Base-by-base conservation (phyloP, 2,329 filamentous ascomycete genomes). In the Stachybotrys chartarum region DNA sequence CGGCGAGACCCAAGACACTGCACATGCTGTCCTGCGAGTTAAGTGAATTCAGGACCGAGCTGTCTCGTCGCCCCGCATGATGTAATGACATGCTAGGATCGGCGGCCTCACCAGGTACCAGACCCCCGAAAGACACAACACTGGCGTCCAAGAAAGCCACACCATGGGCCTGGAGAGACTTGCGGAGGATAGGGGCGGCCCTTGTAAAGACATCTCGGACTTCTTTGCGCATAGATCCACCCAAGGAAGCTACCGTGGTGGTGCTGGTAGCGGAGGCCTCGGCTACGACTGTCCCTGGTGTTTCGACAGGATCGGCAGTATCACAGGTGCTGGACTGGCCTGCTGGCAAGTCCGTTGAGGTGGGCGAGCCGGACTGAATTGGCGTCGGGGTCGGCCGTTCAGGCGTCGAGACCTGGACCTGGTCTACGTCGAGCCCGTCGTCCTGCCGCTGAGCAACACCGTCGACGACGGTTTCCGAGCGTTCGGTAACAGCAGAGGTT, bases 111-210 rank as follows among this genome's bases (percentile, higher is more conserved):
- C 14, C 17, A 7, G 17, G 7, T 8, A 24, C 11, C 54, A 52
- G 18, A 52, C 55, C 8, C 47, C 57, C n/a, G 56, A 56, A 66
- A 2, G 58, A 56, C 3, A 55, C 55, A 17, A 58, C 49, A 10
- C 50, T 56, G 3, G 69, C 71, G 55, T 72, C 69, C 0, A 72
- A 56, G 52, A 71, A 72, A 1, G 70, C 49, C 4, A 66, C 64
- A 0, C 76, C 76, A 35, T 78, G 72, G 0, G 72, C 70, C 39
- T 73, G 70, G 5, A 78, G 64, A 1, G 73, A 73, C 50, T 77
- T 68, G 8, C 73, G 64, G 14, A 79, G 66, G 12, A 78, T 65
- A 46, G 71, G 72, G 6, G 75, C 70, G 6, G 76, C 77, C 10
- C 69, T 73, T 3, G 70, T 71, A 54, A 78, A 77, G 3, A 73